Percentiles rank a stretch among this genome's conserved stretches.
These are phyloP conservation scores for Diutina rugosa DNA, from an alignment of 1,139 yeast species.

Conservation along the genomic window DNA sequence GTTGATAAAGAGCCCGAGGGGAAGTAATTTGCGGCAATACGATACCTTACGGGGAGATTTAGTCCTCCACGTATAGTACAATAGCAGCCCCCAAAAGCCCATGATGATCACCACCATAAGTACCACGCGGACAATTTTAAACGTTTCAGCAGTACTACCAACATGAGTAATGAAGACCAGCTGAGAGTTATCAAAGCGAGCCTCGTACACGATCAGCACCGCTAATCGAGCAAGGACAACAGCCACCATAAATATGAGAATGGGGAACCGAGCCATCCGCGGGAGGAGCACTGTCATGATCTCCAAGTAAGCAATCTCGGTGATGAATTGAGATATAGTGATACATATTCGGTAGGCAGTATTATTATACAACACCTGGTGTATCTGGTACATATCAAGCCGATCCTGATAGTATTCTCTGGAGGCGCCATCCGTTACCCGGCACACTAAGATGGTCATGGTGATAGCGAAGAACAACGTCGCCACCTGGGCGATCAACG, in stretches of 20 bases:
- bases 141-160: not conserved
- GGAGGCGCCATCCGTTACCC: slow-evolving; percentile 20
- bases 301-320: slow-evolving; percentile 29
- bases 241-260: not conserved
- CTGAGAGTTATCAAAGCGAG: not conserved
- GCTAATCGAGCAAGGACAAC: not conserved
- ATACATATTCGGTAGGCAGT: slow-evolving; percentile 17
- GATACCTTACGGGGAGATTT: slow-evolving; percentile 6
- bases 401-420: slow-evolving; percentile 23
- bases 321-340: slow-evolving; percentile 20
- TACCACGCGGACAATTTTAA: not conserved
- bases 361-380: slow-evolving; percentile 15
- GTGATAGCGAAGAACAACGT: slow-evolving; percentile 32
- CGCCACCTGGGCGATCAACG: slow-evolving; percentile 30
- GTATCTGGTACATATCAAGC: slow-evolving; percentile 23
- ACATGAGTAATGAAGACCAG: not conserved
- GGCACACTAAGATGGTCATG: slow-evolving; percentile 26
- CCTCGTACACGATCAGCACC: not conserved
- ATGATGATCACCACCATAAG: not conserved
- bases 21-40: slow-evolving; percentile 23
- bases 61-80: not conserved
- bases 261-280: slow-evolving; percentile 7
- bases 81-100: not conserved
- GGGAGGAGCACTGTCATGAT: slow-evolving; percentile 14
- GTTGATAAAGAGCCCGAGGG: slow-evolving; percentile 29